A percentile compares a stretch with the other conserved stretches of the same genome.
Conservation (phyloP, 192 early-diverging fungal species). For the Backusella tuberculispora region DNA sequence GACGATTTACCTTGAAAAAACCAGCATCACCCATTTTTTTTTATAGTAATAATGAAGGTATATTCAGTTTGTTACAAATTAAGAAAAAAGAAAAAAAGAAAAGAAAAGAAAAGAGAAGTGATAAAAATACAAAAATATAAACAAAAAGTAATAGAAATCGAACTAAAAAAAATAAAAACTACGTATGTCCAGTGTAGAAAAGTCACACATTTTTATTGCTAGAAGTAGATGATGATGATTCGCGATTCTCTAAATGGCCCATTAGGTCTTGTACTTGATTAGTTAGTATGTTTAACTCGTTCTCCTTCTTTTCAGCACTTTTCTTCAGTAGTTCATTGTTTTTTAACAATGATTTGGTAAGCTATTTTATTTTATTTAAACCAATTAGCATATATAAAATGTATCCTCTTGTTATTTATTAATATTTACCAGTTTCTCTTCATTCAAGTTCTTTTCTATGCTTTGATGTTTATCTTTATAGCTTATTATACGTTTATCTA, state of each 20-base stretch:
- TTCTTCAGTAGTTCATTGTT: slow-evolving; percentile 69
- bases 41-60: background rate
- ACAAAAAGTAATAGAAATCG: too few species aligned
- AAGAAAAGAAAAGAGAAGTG: background rate
- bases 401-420: background rate
- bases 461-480: slow-evolving; percentile 56
- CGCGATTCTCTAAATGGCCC: slow-evolving; percentile 81
- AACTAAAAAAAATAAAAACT: background rate
- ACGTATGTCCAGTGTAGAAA: background rate
- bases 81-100: background rate
- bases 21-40: slow-evolving; percentile 55
- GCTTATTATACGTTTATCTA: slow-evolving; percentile 62
- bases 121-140: background rate
- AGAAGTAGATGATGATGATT: slow-evolving; percentile 32
- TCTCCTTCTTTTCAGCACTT: slow-evolving; percentile 60
- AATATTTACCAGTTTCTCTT: slow-evolving; percentile 73
- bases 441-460: slow-evolving; percentile 63
- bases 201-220: slow-evolving; percentile 1
- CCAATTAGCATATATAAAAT: background rate
- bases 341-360: slow-evolving; percentile 51
- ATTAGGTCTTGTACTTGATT: slow-evolving; percentile 93
- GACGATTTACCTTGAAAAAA: slow-evolving; percentile 51
- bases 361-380: slow-evolving; percentile 16
- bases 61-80: background rate
- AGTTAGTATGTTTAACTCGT: slow-evolving; percentile 66